These are phyloP conservation scores for Eucalyptus grandis DNA, from an alignment of 345 rosid species.

Conservation along the genomic window DNA sequence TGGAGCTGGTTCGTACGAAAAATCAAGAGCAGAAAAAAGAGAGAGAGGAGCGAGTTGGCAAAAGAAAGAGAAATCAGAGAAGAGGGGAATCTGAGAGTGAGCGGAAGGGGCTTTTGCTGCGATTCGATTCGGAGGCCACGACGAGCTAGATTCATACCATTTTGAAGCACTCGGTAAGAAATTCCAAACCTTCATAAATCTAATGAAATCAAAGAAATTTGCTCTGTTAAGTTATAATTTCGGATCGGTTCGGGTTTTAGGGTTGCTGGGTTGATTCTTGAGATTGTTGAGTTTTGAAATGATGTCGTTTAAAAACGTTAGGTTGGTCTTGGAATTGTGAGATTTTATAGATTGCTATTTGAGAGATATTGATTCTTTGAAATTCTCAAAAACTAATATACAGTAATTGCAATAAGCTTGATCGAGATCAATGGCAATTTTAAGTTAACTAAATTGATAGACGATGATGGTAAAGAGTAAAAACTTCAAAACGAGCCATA, in stretches of 20 bases:
- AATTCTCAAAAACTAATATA: no score
- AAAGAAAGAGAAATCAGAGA: no score
- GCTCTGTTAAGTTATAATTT: no score
- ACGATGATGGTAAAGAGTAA: not conserved
- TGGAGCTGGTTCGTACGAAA: no score
- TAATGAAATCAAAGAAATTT: not conserved
- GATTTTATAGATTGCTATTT: no score
- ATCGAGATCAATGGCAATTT: not conserved
- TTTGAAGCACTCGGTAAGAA: not conserved
- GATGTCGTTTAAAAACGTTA: accelerated
- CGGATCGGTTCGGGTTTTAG: accelerated
- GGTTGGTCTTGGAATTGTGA: no score
- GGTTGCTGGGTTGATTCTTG: no score
- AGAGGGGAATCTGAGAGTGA: not conserved
- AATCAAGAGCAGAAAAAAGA: no score
- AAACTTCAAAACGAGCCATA: not conserved
- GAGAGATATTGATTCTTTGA: no score
- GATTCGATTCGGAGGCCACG: not conserved
- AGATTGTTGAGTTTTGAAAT: no score
- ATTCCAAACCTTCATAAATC: not conserved
- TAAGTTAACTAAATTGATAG: not conserved
- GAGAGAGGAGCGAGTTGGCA: accelerated
- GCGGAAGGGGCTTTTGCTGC: not conserved
- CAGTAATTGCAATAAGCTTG: accelerated
- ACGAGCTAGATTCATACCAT: not conserved